These are phyloP conservation scores for Cordyceps sp. DNA, from an alignment of 2,329 filamentous ascomycete species.

Conservation along the genomic window DNA sequence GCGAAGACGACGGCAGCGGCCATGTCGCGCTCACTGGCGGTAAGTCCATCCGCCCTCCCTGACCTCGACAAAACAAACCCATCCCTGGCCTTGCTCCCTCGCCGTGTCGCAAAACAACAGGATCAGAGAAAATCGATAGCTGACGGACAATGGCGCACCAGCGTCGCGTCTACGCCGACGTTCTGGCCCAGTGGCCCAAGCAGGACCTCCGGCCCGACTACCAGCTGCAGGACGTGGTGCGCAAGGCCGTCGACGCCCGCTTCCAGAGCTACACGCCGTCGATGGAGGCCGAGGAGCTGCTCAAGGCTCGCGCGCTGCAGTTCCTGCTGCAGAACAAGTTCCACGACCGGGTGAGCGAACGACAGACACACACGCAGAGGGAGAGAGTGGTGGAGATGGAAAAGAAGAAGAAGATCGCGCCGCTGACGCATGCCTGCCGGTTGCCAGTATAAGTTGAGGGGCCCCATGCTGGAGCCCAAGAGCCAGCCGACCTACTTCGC, in stretches of 20 bases:
- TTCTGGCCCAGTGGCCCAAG: conserved; percentile 41
- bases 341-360: conserved; percentile 27
- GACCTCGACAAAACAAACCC: not conserved
- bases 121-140: no score
- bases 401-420: not conserved
- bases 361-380: not conserved
- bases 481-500: conserved; percentile 49
- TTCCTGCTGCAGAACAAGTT: conserved; percentile 44
- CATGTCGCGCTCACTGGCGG: conserved; percentile 18
- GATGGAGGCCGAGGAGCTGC: conserved; percentile 31
- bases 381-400: no score
- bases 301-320: conserved; percentile 42
- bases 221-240: conserved; percentile 42
- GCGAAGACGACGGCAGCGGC: no score
- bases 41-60: conserved; percentile 2
- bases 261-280: conserved; percentile 13
- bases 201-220: conserved; percentile 45
- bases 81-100: no score
- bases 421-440: not conserved
- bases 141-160: conserved; percentile 9
- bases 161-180: conserved; percentile 20
- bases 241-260: conserved; percentile 17
- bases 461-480: conserved; percentile 35
- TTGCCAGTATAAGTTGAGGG: conserved; percentile 23
- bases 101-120: no score